Base-by-base conservation (phyloP, 1,284 basidiomycete species). In the Boletus albobrunnescens region DNA sequence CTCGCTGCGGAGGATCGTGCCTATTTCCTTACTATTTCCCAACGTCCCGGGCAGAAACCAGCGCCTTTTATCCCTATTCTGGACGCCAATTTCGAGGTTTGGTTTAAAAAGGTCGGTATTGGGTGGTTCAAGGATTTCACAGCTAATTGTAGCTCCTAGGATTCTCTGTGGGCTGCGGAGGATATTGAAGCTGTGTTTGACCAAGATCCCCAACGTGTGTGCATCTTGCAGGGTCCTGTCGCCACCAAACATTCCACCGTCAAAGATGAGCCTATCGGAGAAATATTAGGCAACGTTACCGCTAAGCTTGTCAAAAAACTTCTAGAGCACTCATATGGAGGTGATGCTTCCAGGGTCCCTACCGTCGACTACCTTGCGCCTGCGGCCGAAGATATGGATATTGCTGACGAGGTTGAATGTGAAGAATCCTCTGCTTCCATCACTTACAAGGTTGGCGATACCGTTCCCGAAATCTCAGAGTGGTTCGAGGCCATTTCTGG, bases 131-230 rank as follows among this genome's bases (percentile, higher is more conserved):
- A 48, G 20, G 24, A 39, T 50, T 31, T 35, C 2, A 23, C 46
- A 44, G 45, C 51, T 68, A 20, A 69, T 41, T 4, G 7, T 36
- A 41, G 31, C 9, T 42, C 3, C 9, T 65, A 93, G 90, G 94
- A 97, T 69, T 97, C 94, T 14, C 81, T 98, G 6, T 98, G 95
- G 95, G 91, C 92, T 37, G 88, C 94, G 6, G 96, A 99, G 70
- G 95, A 99, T 66, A 93, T 99, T 58, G 95, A 99, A 56, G 95
- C 94, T 13, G 93, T 99, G 33, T 94, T 98, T 60, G 96, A 97
- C 70, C 93, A 94, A 71, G 94, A 97, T 68, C 91, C 95, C 26
- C 91, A 99, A 71, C 87, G 96, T 57, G 94, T 99, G 31, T 96
- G 93, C 67, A 96, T 99, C 60, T 81, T 99, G 41, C 94, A 97